Percentiles rank a stretch among this genome's conserved stretches.
Evolutionary conservation across 2,329 filamentous ascomycete genomes (phyloP).

Genomic region (Nigrograna mackinnonii): DNA sequence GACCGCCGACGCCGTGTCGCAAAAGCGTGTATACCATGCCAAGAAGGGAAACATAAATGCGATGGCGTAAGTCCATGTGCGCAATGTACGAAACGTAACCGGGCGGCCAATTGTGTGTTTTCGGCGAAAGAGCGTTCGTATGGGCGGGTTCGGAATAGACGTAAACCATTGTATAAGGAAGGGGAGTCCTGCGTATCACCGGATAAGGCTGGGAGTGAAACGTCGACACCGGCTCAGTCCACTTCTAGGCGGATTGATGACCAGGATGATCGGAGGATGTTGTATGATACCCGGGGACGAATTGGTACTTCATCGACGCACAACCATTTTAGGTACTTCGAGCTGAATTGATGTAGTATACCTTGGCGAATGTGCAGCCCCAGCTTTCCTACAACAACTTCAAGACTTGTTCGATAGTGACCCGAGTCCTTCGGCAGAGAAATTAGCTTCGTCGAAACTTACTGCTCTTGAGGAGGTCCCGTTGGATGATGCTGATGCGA

Average conservation of each 20-base stretch:
- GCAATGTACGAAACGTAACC: not conserved
- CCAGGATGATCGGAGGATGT: not conserved
- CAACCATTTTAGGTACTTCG: too few species aligned
- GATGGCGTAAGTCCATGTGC: not conserved
- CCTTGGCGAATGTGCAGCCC: not conserved
- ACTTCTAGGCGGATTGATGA: too few species aligned
- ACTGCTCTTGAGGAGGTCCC: not conserved
- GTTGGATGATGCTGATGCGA: not conserved
- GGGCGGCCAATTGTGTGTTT: not conserved
- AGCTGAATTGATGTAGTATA: not conserved
- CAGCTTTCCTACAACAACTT: not conserved
- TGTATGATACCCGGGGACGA: not conserved
- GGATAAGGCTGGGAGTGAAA: too few species aligned
- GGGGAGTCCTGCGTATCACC: too few species aligned
- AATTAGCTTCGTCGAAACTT: not conserved
- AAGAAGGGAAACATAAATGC: not conserved
- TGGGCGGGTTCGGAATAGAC: too few species aligned
- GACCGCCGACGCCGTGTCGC: not conserved
- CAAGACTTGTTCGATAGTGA: not conserved
- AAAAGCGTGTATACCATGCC: not conserved
- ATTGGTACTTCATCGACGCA: not conserved
- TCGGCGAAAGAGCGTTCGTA: not conserved
- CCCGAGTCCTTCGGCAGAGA: not conserved
- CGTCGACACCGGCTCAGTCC: too few species aligned
- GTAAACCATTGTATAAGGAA: too few species aligned